phyloP scores from a whole-genome alignment of 805 yeast species.

The Candida golubevii region DNA sequence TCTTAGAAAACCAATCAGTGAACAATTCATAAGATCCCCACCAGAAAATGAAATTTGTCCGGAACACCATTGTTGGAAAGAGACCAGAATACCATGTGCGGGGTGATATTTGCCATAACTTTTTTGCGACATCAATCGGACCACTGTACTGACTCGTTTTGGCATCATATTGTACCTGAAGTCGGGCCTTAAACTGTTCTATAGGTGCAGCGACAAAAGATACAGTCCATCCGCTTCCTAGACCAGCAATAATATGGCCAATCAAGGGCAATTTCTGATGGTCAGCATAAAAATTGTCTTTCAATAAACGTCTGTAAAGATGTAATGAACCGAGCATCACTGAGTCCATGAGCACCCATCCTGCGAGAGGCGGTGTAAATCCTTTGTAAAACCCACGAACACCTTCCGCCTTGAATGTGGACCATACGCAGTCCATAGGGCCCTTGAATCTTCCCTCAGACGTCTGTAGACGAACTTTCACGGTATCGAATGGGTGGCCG shows the following conservation, averaged over 20 bases:
- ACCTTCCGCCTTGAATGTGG: conserved; percentile 75
- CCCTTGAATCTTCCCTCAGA: conserved; percentile 62
- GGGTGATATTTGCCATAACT: conserved; percentile 58
- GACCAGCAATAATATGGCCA: conserved; percentile 71
- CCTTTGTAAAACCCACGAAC: conserved; percentile 79
- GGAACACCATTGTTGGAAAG: conserved; percentile 79
- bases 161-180: conserved; percentile 87
- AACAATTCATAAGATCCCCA: conserved; percentile 90
- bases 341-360: conserved; percentile 93
- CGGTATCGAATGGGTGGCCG: conserved; percentile 91
- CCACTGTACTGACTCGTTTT: conserved; percentile 63
- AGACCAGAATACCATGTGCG: conserved; percentile 65
- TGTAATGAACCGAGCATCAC: conserved; percentile 86
- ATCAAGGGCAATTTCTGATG: conserved; percentile 60
- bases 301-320: conserved; percentile 64
- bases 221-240: conserved; percentile 90
- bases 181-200: conserved; percentile 81
- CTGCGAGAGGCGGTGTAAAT: conserved; percentile 87
- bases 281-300: conserved; percentile 59
- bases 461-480: conserved; percentile 81
- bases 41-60: conserved; percentile 85
- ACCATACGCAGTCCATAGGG: conserved; percentile 72
- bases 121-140: conserved; percentile 70
- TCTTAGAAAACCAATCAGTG: conserved; percentile 60
- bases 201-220: conserved; percentile 95